A percentile compares a stretch with the other conserved stretches of the same genome.
Evolutionary conservation across 441 rosid genomes (phyloP).

Genomic region (Metrosideros polymorpha): DNA sequence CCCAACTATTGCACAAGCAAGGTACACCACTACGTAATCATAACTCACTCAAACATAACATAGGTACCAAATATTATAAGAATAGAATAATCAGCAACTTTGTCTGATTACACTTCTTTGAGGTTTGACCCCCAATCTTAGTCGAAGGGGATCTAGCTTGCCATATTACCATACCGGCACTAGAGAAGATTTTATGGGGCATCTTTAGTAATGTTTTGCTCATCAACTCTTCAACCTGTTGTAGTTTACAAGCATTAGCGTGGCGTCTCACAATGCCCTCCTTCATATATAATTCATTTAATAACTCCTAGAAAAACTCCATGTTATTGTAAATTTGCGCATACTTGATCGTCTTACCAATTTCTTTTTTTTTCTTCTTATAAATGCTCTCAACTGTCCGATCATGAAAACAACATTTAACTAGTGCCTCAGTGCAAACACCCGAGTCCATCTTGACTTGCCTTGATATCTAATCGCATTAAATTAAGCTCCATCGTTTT

Average conservation of each 20-base stretch:
- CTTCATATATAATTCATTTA: neutral
- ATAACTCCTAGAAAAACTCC: neutral
- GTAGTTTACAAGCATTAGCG: neutral
- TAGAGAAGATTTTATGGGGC: neutral
- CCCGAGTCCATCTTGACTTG: neutral
- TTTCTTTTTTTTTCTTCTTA: neutral
- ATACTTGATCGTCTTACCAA: rapidly evolving
- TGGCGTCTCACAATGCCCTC: neutral
- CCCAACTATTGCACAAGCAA: neutral
- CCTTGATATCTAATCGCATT: neutral
- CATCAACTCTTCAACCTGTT: neutral
- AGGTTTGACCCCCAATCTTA: neutral
- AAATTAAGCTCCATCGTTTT: neutral
- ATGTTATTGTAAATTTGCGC: neutral
- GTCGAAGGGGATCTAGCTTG: neutral
- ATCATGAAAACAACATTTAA: neutral
- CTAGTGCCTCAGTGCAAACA: neutral
- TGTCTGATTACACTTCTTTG: neutral
- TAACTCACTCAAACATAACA: neutral
- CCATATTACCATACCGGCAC: neutral
- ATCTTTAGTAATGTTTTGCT: neutral
- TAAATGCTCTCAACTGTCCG: neutral
- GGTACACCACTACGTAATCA: neutral
- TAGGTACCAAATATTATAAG: neutral
- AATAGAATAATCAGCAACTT: neutral